phyloP scores from a whole-genome alignment of 192 early-diverging fungal species.

The Coemansia erecta region DNA sequence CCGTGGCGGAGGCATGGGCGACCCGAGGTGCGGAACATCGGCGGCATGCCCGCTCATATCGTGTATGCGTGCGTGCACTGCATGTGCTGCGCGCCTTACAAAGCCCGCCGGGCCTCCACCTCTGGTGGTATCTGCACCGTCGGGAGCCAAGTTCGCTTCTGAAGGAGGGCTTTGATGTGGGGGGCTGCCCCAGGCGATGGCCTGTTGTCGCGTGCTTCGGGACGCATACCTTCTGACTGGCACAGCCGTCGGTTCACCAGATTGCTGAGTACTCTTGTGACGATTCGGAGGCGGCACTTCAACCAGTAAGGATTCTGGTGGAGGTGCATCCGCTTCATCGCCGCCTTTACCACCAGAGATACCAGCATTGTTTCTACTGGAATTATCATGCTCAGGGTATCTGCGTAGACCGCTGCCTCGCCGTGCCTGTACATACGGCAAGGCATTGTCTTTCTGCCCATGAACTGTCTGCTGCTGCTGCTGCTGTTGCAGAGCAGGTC shows the following conservation, averaged over 20 bases:
- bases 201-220: slow-evolving; percentile 1
- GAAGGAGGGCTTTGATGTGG: slow-evolving; percentile 2
- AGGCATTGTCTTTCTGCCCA: neutral
- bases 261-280: neutral
- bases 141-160: neutral
- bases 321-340: slow-evolving; percentile 30
- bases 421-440: neutral
- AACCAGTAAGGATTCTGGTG: slow-evolving; percentile 42
- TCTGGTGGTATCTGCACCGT: neutral
- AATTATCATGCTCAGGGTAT: too few relatives aligned
- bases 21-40: slow-evolving; percentile 23
- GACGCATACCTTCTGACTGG: neutral
- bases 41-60: slow-evolving; percentile 42
- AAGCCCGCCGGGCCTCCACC: slow-evolving; percentile 18
- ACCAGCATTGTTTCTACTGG: too few relatives aligned
- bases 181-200: slow-evolving; percentile 1
- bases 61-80: slow-evolving; percentile 41
- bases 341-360: neutral
- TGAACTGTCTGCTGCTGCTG: neutral
- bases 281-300: slow-evolving; percentile 19
- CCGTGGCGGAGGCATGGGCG: slow-evolving; percentile 46
- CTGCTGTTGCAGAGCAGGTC: neutral
- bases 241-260: too few relatives aligned
- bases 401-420: neutral
- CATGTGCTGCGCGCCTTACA: slow-evolving; percentile 44